phyloP scores from a whole-genome alignment of 352 stramenopile genomes.

The Phytopythium sindhum region DNA sequence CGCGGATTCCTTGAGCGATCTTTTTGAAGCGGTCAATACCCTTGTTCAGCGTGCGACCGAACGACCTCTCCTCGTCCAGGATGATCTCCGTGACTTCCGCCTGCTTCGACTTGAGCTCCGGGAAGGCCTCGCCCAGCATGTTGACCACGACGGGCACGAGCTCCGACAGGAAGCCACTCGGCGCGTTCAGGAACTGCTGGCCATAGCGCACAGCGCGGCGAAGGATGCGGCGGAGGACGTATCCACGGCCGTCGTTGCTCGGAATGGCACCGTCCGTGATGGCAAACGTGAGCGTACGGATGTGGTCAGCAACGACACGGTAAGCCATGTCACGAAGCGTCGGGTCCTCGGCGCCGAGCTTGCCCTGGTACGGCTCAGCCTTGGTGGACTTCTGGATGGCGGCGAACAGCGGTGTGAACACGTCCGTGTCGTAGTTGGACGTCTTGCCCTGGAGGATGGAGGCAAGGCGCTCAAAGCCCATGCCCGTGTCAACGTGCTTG shows the following conservation, averaged over 20 bases:
- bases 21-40: slow-evolving; percentile 57
- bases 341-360: slow-evolving; percentile 51
- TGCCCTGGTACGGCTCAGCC: slow-evolving; percentile 60
- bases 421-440: slow-evolving; percentile 97
- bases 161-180: slow-evolving; percentile 94
- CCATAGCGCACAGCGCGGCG: slow-evolving; percentile 78
- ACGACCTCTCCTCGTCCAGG: slow-evolving; percentile 65
- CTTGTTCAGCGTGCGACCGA: slow-evolving; percentile 65
- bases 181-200: slow-evolving; percentile 85
- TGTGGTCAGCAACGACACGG: slow-evolving; percentile 95
- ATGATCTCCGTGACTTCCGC: slow-evolving; percentile 85
- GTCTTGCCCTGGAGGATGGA: slow-evolving; percentile 93
- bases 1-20: slow-evolving; percentile 51
- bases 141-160: slow-evolving; percentile 93
- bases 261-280: slow-evolving; percentile 95
- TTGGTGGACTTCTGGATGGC: slow-evolving; percentile 88
- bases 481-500: slow-evolving; percentile 96
- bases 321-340: slow-evolving; percentile 88
- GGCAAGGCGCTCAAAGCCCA: slow-evolving; percentile 95
- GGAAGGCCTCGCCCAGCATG: slow-evolving; percentile 40
- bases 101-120: slow-evolving; percentile 84
- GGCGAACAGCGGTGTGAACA: slow-evolving; percentile 91
- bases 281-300: slow-evolving; percentile 94
- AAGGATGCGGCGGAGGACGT: slow-evolving; percentile 94
- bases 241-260: slow-evolving; percentile 95